Conservation (phyloP, 352 stramenopile genomes). For the Thraustochytrium sp. region DNA sequence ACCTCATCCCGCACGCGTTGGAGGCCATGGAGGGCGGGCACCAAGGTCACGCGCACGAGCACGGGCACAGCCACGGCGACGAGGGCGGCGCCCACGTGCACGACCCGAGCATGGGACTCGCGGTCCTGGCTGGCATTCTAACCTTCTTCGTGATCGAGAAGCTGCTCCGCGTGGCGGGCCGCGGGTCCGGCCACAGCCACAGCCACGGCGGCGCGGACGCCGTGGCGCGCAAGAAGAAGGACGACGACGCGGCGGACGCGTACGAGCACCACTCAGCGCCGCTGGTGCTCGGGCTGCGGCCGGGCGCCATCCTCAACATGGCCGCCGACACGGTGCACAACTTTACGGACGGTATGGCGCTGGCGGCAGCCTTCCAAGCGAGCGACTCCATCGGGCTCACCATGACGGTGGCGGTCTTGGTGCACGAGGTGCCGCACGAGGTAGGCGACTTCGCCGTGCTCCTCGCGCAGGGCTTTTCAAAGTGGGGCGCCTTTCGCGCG, state of each 20-base stretch:
- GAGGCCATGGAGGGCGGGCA: constrained; percentile 51
- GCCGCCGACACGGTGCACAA: constrained; percentile 82
- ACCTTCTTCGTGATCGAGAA: constrained; percentile 54
- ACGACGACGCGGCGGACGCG: constrained; percentile 26
- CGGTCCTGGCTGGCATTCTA: constrained; percentile 53
- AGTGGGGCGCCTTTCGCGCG: constrained; percentile 67
- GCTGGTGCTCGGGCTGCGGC: constrained; percentile 46
- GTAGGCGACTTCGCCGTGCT: constrained; percentile 84
- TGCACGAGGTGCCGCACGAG: constrained; percentile 83
- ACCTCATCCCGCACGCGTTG: constrained; percentile 78
- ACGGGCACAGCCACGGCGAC: constrained; percentile 39
- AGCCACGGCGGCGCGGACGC: constrained; percentile 51
- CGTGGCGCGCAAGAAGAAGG: constrained; percentile 49
- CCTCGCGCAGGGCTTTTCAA: constrained; percentile 71
- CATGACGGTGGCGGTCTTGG: constrained; percentile 74
- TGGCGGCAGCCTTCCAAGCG: constrained; percentile 50
- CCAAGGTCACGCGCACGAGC: constrained; percentile 24
- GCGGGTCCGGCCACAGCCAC: constrained; percentile 37
- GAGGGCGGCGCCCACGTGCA: constrained; percentile 38
- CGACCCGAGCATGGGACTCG: constrained; percentile 47
- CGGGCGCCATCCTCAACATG: constrained; percentile 78
- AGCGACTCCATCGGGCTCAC: constrained; percentile 62
- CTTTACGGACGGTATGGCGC: constrained; percentile 65
- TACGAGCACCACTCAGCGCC: neutral
- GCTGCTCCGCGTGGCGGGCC: constrained; percentile 17